These are phyloP conservation scores for Trametes sanguinea DNA, from an alignment of 768 basidiomycete species.

Conservation along the genomic window DNA sequence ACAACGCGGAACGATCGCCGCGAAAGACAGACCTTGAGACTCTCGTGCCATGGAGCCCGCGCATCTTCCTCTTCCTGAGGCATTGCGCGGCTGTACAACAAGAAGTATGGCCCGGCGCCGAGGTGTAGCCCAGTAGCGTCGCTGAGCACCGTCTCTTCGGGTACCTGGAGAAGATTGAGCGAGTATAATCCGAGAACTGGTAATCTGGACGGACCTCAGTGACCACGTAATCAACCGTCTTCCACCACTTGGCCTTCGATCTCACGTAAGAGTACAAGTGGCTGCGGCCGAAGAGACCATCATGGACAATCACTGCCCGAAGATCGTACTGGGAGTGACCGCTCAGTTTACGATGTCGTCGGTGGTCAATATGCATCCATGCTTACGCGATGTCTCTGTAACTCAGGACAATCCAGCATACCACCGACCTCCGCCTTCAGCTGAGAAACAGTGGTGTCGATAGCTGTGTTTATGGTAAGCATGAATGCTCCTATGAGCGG, in stretches of 20 bases:
- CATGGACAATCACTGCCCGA: slow-evolving; percentile 75
- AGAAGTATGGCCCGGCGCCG: slow-evolving; percentile 73
- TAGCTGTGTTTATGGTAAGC: slow-evolving; percentile 40
- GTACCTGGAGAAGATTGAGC: slow-evolving; percentile 48
- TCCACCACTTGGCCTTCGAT: slow-evolving; percentile 76
- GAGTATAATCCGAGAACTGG: neutral
- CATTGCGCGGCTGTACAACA: slow-evolving; percentile 60
- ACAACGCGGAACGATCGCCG: too few species aligned
- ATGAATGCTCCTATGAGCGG: too few species aligned
- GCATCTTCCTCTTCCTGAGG: slow-evolving; percentile 28
- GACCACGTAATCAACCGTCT: slow-evolving; percentile 69
- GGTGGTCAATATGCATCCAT: neutral
- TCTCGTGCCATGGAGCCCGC: slow-evolving; percentile 34
- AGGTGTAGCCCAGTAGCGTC: slow-evolving; percentile 75
- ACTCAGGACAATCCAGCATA: slow-evolving; percentile 63
- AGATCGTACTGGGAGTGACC: slow-evolving; percentile 66
- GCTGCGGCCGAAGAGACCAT: slow-evolving; percentile 74
- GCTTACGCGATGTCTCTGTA: slow-evolving; percentile 61
- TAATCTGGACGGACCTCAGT: slow-evolving; percentile 49
- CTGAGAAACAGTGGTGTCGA: slow-evolving; percentile 49
- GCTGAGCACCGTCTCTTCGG: slow-evolving; percentile 67
- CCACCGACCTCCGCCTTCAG: slow-evolving; percentile 46
- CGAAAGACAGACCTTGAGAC: slow-evolving; percentile 30
- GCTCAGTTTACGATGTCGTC: too few species aligned
- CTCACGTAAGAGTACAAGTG: slow-evolving; percentile 80